Evolutionary conservation across 768 basidiomycete species (phyloP).

Genomic region (Calocybe indica): DNA sequence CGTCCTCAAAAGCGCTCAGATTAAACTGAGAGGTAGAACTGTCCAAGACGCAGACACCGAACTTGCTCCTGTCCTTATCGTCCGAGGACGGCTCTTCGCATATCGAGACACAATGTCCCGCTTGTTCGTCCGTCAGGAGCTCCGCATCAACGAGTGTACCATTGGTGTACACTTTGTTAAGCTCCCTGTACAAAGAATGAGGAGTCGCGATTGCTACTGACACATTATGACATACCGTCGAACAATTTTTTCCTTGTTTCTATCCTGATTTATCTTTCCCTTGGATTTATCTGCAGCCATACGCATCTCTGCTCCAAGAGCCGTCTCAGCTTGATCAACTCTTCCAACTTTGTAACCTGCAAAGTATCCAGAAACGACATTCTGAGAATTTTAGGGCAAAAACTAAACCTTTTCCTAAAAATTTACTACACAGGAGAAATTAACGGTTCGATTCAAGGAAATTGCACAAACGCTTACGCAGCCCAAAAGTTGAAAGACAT

Average conservation of each 20-base stretch:
- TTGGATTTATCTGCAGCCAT: conserved; percentile 64
- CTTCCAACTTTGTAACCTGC: conserved; percentile 90
- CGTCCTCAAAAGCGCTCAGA: conserved; percentile 84
- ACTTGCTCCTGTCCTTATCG: conserved; percentile 43
- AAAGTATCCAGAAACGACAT: not conserved
- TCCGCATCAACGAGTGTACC: conserved; percentile 92
- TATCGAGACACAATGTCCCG: conserved; percentile 91
- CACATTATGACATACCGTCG: conserved; percentile 42
- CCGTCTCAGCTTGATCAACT: conserved; percentile 96
- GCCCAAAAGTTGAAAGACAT: conserved; percentile 91
- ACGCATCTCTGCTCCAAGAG: conserved; percentile 95
- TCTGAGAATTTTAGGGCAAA: not conserved
- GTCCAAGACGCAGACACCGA: conserved; percentile 90
- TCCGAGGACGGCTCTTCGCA: conserved; percentile 53
- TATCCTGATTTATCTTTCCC: conserved; percentile 53
- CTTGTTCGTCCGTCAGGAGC: conserved; percentile 87
- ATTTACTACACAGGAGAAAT: conserved; percentile 49
- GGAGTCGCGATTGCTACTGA: not conserved
- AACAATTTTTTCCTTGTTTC: conserved; percentile 82
- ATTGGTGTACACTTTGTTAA: conserved; percentile 94
- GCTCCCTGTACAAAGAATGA: conserved; percentile 45
- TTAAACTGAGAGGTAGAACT: conserved; percentile 96
- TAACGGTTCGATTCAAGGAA: not conserved
- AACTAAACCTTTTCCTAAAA: conserved; percentile 64
- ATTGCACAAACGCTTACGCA: conserved; percentile 44